Conservation (phyloP, 495 filamentous ascomycete genomes). For the Talaromyces proteolyticus region DNA sequence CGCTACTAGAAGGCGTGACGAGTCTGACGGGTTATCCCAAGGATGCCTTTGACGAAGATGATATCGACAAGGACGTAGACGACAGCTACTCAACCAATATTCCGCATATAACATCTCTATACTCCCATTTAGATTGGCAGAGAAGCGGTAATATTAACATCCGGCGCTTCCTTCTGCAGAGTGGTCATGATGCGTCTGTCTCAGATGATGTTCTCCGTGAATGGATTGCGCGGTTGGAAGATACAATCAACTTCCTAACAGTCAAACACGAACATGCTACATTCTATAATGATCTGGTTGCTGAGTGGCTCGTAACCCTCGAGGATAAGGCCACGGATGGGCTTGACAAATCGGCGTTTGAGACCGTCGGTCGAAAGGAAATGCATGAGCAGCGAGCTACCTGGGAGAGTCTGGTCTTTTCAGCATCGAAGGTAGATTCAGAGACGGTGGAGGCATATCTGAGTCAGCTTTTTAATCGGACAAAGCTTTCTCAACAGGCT, state of each 20-base stretch:
- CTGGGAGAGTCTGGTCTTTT: constrained; percentile 59
- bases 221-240: constrained; percentile 44
- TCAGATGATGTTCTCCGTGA: constrained; percentile 34
- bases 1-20: constrained; percentile 34
- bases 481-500: constrained; percentile 30
- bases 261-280: constrained; percentile 54
- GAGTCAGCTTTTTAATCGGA: constrained; percentile 40
- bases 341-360: constrained; percentile 16
- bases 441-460: constrained; percentile 45
- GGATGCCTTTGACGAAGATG: constrained; percentile 30
- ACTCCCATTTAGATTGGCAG: constrained; percentile 2
- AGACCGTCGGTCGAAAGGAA: constrained; percentile 35
- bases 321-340: not conserved
- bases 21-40: constrained; percentile 28
- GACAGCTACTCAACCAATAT: not conserved
- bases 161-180: constrained; percentile 49
- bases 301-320: constrained; percentile 50
- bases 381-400: constrained; percentile 43
- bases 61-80: constrained; percentile 22
- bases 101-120: constrained; percentile 6
- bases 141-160: constrained; percentile 29
- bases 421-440: constrained; percentile 34
- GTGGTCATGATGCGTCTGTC: constrained; percentile 50
- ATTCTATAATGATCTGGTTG: constrained; percentile 57
- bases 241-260: constrained; percentile 44